Evolutionary conservation across 768 basidiomycete species (phyloP).

Genomic region (Albatrellus ellisii): DNA sequence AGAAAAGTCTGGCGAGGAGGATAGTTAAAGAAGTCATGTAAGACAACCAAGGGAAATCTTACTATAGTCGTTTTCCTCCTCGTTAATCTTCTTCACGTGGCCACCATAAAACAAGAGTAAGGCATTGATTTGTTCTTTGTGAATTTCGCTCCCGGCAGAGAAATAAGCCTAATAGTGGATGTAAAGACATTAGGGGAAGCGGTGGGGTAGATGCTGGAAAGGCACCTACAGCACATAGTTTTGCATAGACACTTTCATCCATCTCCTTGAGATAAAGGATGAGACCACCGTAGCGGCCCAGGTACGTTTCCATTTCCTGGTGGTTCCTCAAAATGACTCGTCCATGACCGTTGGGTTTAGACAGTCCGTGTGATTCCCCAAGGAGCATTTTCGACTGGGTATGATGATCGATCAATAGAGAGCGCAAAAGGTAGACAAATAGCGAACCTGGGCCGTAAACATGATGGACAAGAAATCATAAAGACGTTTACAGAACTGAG

Average conservation of each 20-base stretch:
- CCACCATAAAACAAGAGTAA: slow-evolving; percentile 45
- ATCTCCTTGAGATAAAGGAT: slow-evolving; percentile 94
- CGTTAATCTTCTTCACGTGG: slow-evolving; percentile 58
- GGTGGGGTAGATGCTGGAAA: neutral
- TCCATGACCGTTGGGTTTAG: slow-evolving; percentile 27
- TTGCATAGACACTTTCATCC: slow-evolving; percentile 81
- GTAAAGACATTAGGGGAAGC: neutral
- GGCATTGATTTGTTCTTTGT: slow-evolving; percentile 68
- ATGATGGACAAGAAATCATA: slow-evolving; percentile 85
- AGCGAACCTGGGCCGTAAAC: slow-evolving; percentile 74
- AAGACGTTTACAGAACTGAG: slow-evolving; percentile 87
- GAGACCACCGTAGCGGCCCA: slow-evolving; percentile 81
- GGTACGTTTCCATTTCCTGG: slow-evolving; percentile 62
- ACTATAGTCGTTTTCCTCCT: slow-evolving; percentile 48
- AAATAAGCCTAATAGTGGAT: slow-evolving; percentile 64
- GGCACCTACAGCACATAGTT: slow-evolving; percentile 71
- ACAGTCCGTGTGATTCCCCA: slow-evolving; percentile 47
- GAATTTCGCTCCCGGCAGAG: slow-evolving; percentile 70
- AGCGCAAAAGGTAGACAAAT: neutral
- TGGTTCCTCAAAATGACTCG: slow-evolving; percentile 47
- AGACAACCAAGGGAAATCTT: neutral
- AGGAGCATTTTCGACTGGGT: slow-evolving; percentile 54
- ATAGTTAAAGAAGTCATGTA: neutral
- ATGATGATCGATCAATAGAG: slow-evolving; percentile 1
- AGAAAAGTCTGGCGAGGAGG: slow-evolving; percentile 13